phyloP scores from a whole-genome alignment of 805 yeast species.

The Metschnikowia similis region DNA sequence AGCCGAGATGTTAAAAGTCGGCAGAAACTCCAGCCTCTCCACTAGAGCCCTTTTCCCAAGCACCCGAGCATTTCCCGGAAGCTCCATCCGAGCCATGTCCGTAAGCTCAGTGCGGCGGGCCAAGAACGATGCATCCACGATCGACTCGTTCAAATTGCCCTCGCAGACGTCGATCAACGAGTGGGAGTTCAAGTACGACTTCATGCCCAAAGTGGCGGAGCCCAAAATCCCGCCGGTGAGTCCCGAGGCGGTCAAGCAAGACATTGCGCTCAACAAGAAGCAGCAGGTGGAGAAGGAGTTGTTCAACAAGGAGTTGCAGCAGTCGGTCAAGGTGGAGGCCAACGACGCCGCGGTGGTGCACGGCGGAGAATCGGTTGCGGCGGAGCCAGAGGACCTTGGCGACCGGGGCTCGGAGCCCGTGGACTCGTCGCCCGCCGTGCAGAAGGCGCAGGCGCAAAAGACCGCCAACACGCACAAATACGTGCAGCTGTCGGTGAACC shows the following conservation, averaged over 20 bases:
- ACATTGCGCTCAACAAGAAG: slow-evolving; percentile 41
- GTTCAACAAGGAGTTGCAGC: slow-evolving; percentile 29
- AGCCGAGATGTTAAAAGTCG: slow-evolving; percentile 30
- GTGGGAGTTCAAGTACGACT: slow-evolving; percentile 49
- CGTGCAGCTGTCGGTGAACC: slow-evolving; percentile 39
- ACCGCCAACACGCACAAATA: slow-evolving; percentile 38
- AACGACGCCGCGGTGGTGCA: slow-evolving; percentile 38
- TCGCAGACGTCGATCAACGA: slow-evolving; percentile 42
- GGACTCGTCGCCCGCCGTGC: slow-evolving; percentile 21
- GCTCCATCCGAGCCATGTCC: slow-evolving; percentile 28
- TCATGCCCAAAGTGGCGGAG: slow-evolving; percentile 36
- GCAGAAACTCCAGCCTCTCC: slow-evolving; percentile 4
- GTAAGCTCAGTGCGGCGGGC: slow-evolving; percentile 23
- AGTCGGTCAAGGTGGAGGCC: slow-evolving; percentile 42
- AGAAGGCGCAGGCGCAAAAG: slow-evolving; percentile 18
- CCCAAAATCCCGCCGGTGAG: slow-evolving; percentile 44
- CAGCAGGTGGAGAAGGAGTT: slow-evolving; percentile 35
- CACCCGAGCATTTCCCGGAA: neutral
- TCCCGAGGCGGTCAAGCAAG: slow-evolving; percentile 48
- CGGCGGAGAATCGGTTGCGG: slow-evolving; percentile 38
- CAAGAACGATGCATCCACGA: slow-evolving; percentile 55
- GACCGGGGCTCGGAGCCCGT: slow-evolving; percentile 37
- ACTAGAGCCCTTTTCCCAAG: neutral
- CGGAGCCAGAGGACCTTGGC: slow-evolving; percentile 36
- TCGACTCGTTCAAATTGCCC: slow-evolving; percentile 54